Evolutionary conservation across 352 stramenopile species (phyloP), one percentile per base, ranked within the genome.

Genomic region (Halophytophthora batemanensis): DNA sequence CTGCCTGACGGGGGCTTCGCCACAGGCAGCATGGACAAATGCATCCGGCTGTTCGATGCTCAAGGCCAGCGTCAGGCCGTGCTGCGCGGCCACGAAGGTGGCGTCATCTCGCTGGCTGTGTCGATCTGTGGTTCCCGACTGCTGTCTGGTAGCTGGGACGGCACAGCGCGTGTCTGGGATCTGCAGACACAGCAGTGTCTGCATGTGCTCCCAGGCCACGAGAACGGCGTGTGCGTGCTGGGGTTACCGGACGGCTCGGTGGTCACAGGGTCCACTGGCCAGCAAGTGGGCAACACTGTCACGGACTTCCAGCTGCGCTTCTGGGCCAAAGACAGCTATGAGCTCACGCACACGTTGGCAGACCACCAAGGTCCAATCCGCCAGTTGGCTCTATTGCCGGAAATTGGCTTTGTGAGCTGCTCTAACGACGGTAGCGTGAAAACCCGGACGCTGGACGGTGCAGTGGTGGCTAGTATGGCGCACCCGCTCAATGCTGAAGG

Each of bases 201-300:
- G 12, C 74, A 89, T 17, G 65, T 87, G 11, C 58, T 94, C 7
- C 45, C 53, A 0, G 74, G 61, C 23, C 83, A 94, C 39, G 83
- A 94, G 61, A 94, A 94, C 55, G 83, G 83, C 47, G 83, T 94
- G 23, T 92, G 83, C 37, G 83, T 94, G 23, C 55, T 92, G 0
- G 75, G 71, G 1, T 49, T 94, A 10, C 69, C 71, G 0, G 64
- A 92, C 44, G 75, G 76, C 21, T 64, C 62, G 19, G 34, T 94
- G 15, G 80, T 90, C 12, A 94, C 83, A 35, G 83, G 81, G 3
- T 92, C 81, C 21, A 94, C 83, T 3, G 83, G 83, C 0, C 55
- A 71, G 37, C 83, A 94, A 53, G 77, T 86, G 12, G 83, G 74
- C 40, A 92, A 94, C 53, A 71, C 51, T 8, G 74, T 94, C 19